Conservation (phyloP, 2,329 filamentous ascomycete species). For the Rhinocladiella mackenziei region DNA sequence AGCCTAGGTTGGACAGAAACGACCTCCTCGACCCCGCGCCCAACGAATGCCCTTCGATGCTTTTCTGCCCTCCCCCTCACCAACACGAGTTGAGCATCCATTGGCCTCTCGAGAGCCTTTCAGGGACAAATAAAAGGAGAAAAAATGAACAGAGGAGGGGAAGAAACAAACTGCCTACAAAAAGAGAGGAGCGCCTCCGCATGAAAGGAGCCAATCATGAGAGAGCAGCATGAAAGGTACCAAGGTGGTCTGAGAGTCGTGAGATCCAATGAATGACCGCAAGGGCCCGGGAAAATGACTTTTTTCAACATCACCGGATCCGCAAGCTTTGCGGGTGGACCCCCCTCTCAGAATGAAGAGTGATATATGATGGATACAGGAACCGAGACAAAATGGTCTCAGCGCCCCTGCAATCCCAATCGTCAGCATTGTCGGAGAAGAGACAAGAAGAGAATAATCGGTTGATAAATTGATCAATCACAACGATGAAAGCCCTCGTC, state of each 20-base stretch:
- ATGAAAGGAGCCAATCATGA: background rate
- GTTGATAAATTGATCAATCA: background rate
- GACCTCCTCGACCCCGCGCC: too few species aligned
- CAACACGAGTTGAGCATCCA: too few species aligned
- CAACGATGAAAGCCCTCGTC: slow-evolving; percentile 52
- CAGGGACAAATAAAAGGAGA: background rate
- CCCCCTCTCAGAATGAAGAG: background rate
- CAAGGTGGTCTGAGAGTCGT: background rate
- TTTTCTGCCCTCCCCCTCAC: too few species aligned
- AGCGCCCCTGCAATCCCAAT: background rate
- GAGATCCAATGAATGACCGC: background rate
- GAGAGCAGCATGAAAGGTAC: background rate
- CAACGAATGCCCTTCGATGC: too few species aligned
- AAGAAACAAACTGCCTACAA: background rate
- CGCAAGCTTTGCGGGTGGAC: background rate
- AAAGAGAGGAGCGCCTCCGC: too few species aligned
- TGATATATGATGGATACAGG: background rate
- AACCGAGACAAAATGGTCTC: background rate
- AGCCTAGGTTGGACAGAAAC: too few species aligned
- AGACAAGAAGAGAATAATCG: background rate
- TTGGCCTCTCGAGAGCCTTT: too few species aligned
- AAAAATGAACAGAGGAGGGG: background rate
- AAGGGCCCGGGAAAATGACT: background rate
- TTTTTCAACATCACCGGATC: background rate
- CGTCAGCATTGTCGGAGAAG: background rate